Base-by-base conservation (phyloP, 2,329 filamentous ascomycete genomes). In the Phaeosphaeria sp. region DNA sequence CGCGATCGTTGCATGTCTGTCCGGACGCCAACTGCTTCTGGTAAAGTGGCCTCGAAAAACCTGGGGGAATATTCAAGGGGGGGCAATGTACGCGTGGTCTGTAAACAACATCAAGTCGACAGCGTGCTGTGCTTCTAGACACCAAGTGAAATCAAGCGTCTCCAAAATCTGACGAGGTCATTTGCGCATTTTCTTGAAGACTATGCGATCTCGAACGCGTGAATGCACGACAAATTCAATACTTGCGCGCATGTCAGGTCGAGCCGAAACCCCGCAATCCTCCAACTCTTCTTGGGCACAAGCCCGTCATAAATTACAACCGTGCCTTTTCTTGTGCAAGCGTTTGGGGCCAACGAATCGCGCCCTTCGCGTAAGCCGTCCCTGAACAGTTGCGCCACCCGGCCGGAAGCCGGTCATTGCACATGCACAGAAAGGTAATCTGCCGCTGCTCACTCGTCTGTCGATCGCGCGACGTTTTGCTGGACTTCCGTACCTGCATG, bases 271-370 rank as follows among this genome's bases (percentile, higher is more conserved):
- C 60, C 62, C 59, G 65, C 69, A 67, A 56, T 42, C 49, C 21
- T 56, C 52, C 62, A 59, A 58, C 63, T 67, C 47, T 60, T 71
- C 61, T 58, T 59, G 68, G 65, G 51, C 54, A 65, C 56, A 62
- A 27, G 50, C 49, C 71, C 68, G 67, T 33, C 46, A 46, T 47
- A 52, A 46, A 66, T 33, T 48, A 46, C 50, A 52, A 46, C 56
- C 54, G 50, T 55, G 42, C 50, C 27, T n/a, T 20, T 46, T 51
- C 20, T 36, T 50, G 39, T 49, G 41, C 52, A 30, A 17, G 25
- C 25, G n/a, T 30, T 30, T 30, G 25, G 5, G 25, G 13, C 30
- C 30, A 36, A 36, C 13, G 30, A 11, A 36, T 36, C 6, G 9
- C 11, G 5, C 3, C 13, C 30, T 13, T 11, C 7, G 30, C 30